Base-by-base conservation (phyloP, 192 early-diverging fungal species). In the Spinellus fusiger region DNA sequence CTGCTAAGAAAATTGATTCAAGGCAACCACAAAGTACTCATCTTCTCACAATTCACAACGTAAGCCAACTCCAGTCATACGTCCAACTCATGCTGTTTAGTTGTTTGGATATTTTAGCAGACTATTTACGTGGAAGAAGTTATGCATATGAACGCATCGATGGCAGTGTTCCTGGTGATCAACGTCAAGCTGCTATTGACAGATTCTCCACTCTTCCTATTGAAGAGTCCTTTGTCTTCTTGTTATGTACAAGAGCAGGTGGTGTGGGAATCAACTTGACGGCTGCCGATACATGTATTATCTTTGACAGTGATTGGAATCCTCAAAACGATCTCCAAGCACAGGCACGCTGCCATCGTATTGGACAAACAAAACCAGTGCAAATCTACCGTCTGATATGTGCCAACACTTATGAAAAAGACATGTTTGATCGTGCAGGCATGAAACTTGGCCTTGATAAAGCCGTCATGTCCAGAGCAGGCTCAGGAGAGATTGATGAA, bases 311-410 rank as follows among this genome's bases (percentile, higher is more conserved):
- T 51, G 91, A 93, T 56, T 93, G 89, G 92, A 94, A 94, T 60
- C 92, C 92, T 33, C 89, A 93, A 61, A 92, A 93, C 66, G 92
- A 94, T 64, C 64, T 94, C 44, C 92, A 94, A 74, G 92, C 92
- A 1, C 88, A 89, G 55, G 81, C 82, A 27, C 85, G 92, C 29
- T 85, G 84, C 54, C 90, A 94, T 73, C 83, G 92, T 61, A 94
- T 94, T 62, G 92, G 92, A 10, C 92, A 94, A 69, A 94, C 88
- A 44, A 91, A 89, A 60, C 78, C 85, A 8, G 92, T 94, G 0
- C 87, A 91, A 49, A 78, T 79, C 40, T 86, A 80, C 53, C 82
- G 90, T 16, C 73, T 93, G 5, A 81, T 93, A 20, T 91, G 87
- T n/a, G 70, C 85, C n/a, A 91, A 93, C 53, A 92, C 92, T 2